Evolutionary conservation across 2,329 filamentous ascomycete species (phyloP).

Genomic region (Elsinoe arachidis): DNA sequence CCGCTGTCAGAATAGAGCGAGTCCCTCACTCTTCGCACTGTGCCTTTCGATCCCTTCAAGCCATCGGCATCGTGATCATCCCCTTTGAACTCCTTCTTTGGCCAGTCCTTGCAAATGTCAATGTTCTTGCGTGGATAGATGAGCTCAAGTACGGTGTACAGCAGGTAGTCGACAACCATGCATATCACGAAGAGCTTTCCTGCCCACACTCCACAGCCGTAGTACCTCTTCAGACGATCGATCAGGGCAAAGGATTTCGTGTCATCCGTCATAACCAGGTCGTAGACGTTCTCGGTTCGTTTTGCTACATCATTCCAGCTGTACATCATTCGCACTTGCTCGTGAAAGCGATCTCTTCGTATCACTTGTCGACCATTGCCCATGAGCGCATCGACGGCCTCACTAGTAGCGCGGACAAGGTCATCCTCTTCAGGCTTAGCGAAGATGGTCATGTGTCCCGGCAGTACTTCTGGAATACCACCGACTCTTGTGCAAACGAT

Average conservation of each 20-base stretch:
- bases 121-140: constrained; percentile 77
- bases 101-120: constrained; percentile 87
- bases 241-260: constrained; percentile 80
- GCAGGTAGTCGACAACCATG: constrained; percentile 84
- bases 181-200: constrained; percentile 95
- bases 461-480: constrained; percentile 91
- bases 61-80: constrained; percentile 7
- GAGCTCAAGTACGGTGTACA: constrained; percentile 82
- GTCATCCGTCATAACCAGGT: constrained; percentile 81
- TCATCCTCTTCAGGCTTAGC: constrained; percentile 96
- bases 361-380: constrained; percentile 37
- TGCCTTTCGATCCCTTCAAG: constrained; percentile 2
- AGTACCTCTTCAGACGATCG: constrained; percentile 90
- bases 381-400: constrained; percentile 70
- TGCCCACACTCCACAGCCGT: constrained; percentile 96
- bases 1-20: constrained; percentile 3
- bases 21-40: constrained; percentile 6
- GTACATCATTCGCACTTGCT: constrained; percentile 97
- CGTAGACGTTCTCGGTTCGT: constrained; percentile 89
- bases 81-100: constrained; percentile 51
- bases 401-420: constrained; percentile 77
- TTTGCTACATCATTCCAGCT: constrained; percentile 94
- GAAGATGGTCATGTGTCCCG: constrained; percentile 94
- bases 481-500: constrained; percentile 95
- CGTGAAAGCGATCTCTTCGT: constrained; percentile 87